Base-by-base conservation (phyloP, 768 basidiomycete genomes). In the Lanmaoa pseudosensibilis region DNA sequence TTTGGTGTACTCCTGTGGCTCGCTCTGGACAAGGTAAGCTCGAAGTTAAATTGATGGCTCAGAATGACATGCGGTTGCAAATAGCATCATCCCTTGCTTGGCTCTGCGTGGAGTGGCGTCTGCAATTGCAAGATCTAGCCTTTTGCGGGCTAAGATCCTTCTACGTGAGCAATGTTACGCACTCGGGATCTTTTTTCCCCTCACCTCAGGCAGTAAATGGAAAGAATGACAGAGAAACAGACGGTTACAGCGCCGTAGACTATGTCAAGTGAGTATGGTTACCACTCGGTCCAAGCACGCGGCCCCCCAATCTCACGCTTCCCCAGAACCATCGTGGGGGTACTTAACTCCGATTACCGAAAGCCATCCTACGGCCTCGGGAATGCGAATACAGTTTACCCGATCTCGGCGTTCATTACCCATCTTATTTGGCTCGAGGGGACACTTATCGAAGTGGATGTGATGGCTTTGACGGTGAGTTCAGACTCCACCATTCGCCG, bases 1-100 rank as follows among this genome's bases (percentile, higher is more conserved):
- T 3, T 75, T 98, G 30, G 85, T 98, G 3, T 97, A 96, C 69
- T 94, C 92, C 4, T 94, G 94, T 67, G 94, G 94, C 6, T 96
- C 94, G 2, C 75, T 98, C 9, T 98, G 92, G 92, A 98, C 94
- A 15, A 93, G 90, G 92, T 87, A 51, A 48, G 78, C 41, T 46
- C 45, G 9, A 30, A 30, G 41, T 63, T 56, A 34, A 27, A 30
- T 57, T 32, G 38, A 30, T 45, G 16, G 21, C 50, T 48, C 59
- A 51, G 30, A 52, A 52, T 50, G 34, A 55, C 50, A 55, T 36
- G 37, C 6, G 19, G 23, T 52, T 33, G 12, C 50, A 46, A 54
- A 43, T 60, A 92, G 90, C 63, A 90, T 97, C 57, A 86, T 94
- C n/a, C 94, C 94, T 0, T 96, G 94, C 70, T 78, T 98, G 25